Conservation (phyloP, 805 yeast species). For the Komagataella kurtzmanii region DNA sequence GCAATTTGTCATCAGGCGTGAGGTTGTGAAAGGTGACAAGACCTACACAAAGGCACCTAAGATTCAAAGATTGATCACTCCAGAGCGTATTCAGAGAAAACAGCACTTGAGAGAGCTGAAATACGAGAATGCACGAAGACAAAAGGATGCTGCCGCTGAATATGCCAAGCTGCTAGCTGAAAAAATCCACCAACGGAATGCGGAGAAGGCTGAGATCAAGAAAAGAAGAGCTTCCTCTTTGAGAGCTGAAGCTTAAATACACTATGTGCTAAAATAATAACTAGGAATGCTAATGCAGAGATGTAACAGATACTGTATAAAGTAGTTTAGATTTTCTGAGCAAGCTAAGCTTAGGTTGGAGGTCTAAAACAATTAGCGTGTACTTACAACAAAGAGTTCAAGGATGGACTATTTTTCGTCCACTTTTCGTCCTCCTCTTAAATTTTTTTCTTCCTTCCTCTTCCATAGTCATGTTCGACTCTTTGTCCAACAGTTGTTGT, state of each 20-base stretch:
- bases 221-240: conserved; percentile 99
- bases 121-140: conserved; percentile 94
- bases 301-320: background rate
- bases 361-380: background rate
- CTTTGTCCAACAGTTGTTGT: background rate
- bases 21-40: conserved; percentile 95
- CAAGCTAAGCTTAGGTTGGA: background rate
- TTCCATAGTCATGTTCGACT: background rate
- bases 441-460: background rate
- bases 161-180: conserved; percentile 97
- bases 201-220: conserved; percentile 95
- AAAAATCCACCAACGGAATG: conserved; percentile 97
- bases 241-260: conserved; percentile 47
- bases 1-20: conserved; percentile 94
- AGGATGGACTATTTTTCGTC: no score
- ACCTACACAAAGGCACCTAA: conserved; percentile 99
- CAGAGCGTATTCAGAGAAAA: conserved; percentile 99
- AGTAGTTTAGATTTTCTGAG: background rate
- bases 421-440: no score
- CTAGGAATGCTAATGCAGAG: background rate
- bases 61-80: conserved; percentile 98
- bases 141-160: conserved; percentile 99
- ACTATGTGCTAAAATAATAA: background rate
- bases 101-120: conserved; percentile 89
- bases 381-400: background rate